Conservation (phyloP, 2,329 filamentous ascomycete species). For the Neonectria punicea region DNA sequence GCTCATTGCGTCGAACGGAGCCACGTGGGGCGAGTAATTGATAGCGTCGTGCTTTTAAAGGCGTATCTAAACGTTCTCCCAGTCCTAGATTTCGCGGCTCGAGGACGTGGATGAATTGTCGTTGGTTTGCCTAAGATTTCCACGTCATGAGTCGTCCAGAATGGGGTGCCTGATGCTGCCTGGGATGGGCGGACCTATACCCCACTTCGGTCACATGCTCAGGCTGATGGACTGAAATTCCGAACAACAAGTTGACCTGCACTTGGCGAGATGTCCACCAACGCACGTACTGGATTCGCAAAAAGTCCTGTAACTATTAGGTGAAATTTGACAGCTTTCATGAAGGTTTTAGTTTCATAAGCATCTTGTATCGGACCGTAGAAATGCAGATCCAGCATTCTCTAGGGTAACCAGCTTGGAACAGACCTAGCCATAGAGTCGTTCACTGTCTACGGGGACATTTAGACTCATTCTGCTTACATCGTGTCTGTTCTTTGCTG, state of each 20-base stretch:
- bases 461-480: too few relatives aligned
- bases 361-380: too few relatives aligned
- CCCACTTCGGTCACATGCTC: conserved; percentile 21
- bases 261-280: not conserved
- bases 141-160: not conserved
- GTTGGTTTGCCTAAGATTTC: not conserved
- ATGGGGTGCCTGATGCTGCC: not conserved
- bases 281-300: not conserved
- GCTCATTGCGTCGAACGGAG: conserved; percentile 6
- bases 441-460: too few relatives aligned
- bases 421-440: too few relatives aligned
- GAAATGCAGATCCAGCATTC: too few relatives aligned
- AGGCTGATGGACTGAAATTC: not conserved
- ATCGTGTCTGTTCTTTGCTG: too few relatives aligned
- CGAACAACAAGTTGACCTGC: not conserved
- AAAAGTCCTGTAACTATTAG: not conserved
- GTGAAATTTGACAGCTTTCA: too few relatives aligned
- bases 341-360: too few relatives aligned
- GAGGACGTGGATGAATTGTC: not conserved
- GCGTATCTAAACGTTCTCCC: not conserved
- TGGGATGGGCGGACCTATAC: not conserved
- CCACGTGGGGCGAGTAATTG: not conserved
- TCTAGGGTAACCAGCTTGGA: too few relatives aligned
- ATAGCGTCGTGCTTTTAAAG: not conserved
- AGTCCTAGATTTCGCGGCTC: not conserved